Evolutionary conservation across 1,284 basidiomycete genomes (phyloP).

Genomic region (Ceratobasidium sp.): DNA sequence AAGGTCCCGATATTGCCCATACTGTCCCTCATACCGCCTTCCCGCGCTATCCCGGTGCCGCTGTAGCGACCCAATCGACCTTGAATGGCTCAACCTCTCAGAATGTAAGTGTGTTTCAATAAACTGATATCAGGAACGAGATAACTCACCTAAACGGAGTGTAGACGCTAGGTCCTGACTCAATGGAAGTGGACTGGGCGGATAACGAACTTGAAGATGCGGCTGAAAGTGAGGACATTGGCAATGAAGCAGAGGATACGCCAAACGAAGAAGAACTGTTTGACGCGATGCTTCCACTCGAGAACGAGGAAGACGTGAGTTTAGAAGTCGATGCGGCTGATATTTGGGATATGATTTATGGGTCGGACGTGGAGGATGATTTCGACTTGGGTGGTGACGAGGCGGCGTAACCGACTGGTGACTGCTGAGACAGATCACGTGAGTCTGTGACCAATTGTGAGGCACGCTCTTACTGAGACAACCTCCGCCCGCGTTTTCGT

Average conservation of each 20-base stretch:
- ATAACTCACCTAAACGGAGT: not conserved
- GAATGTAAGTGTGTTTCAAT: too few relatives aligned
- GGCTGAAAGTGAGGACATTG: not conserved
- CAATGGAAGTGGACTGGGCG: not conserved
- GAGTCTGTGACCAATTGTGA: not conserved
- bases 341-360: not conserved
- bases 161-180: not conserved
- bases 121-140: too few relatives aligned
- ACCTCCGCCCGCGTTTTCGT: too few relatives aligned
- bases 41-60: not conserved
- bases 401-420: not conserved
- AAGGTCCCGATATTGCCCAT: not conserved
- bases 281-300: not conserved
- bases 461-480: too few relatives aligned
- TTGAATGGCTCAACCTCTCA: not conserved
- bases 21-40: not conserved
- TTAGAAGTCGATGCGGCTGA: not conserved
- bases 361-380: not conserved
- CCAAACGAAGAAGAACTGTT: not conserved
- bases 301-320: not conserved
- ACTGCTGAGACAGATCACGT: slow-evolving; percentile 2
- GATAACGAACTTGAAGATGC: not conserved
- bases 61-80: not conserved
- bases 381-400: not conserved
- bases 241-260: not conserved